Conservation (phyloP, 106 monocot genomes). For the Narthecium ossifragum region DNA sequence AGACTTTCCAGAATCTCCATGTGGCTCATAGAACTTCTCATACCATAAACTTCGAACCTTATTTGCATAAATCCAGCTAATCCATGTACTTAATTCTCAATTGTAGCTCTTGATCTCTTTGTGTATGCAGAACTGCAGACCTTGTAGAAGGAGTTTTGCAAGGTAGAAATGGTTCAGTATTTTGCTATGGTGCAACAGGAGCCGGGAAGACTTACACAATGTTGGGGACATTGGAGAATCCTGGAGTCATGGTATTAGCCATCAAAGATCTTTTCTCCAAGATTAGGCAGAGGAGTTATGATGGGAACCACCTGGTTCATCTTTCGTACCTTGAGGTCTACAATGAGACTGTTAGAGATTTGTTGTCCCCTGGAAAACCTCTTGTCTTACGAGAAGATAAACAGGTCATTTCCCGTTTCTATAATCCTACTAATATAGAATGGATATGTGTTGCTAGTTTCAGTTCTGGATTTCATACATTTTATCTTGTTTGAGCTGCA, state of each 20-base stretch:
- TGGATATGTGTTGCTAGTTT: no score
- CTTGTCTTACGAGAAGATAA: slow-evolving; percentile 94
- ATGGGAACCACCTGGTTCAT: slow-evolving; percentile 71
- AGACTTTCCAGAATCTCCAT: not conserved
- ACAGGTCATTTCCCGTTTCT: slow-evolving; percentile 47
- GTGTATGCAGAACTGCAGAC: slow-evolving; percentile 55
- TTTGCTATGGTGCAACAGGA: slow-evolving; percentile 97
- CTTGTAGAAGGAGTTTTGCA: slow-evolving; percentile 83
- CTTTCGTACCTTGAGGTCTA: slow-evolving; percentile 95
- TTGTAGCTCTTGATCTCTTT: not conserved
- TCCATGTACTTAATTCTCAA: not conserved
- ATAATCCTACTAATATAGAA: no score
- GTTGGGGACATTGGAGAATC: slow-evolving; percentile 85
- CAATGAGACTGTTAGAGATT: slow-evolving; percentile 89
- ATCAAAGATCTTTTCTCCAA: slow-evolving; percentile 89
- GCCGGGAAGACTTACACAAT: slow-evolving; percentile 98
- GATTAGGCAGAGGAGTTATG: slow-evolving; percentile 74
- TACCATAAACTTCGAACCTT: not conserved
- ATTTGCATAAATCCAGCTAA: not conserved
- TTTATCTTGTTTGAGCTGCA: no score
- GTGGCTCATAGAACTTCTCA: not conserved
- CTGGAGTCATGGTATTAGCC: slow-evolving; percentile 92
- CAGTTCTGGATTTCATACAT: no score
- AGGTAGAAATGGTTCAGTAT: slow-evolving; percentile 87
- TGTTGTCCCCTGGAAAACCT: slow-evolving; percentile 81